Percentiles rank a stretch among this genome's conserved stretches.
Conservation (phyloP, 768 basidiomycete genomes). For the Clavaria fumosa region DNA sequence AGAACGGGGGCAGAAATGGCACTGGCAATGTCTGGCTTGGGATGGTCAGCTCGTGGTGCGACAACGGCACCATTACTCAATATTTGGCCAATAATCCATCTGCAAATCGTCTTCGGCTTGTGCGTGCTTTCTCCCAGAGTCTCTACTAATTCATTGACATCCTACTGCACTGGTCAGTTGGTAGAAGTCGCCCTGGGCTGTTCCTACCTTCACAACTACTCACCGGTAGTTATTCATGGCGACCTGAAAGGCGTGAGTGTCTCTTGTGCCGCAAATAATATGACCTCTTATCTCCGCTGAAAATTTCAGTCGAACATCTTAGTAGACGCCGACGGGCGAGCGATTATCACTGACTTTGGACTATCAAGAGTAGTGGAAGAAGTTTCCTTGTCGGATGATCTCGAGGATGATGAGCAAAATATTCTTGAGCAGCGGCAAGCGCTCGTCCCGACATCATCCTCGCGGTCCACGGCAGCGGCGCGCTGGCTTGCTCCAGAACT, state of each 20-base stretch:
- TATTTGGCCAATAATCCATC: slow-evolving; percentile 30
- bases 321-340: too few relatives aligned
- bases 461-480: slow-evolving; percentile 32
- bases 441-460: slow-evolving; percentile 27
- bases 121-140: slow-evolving; percentile 12
- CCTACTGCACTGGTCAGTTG: slow-evolving; percentile 21
- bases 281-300: slow-evolving; percentile 30
- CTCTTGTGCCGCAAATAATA: not conserved
- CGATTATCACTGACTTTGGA: slow-evolving; percentile 49
- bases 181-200: slow-evolving; percentile 38
- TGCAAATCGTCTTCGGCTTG: slow-evolving; percentile 32
- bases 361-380: slow-evolving; percentile 43
- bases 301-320: slow-evolving; percentile 37
- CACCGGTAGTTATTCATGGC: too few relatives aligned
- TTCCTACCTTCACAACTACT: too few relatives aligned
- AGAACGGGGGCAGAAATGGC: too few relatives aligned
- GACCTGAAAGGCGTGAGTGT: slow-evolving; percentile 43
- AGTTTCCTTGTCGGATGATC: slow-evolving; percentile 24
- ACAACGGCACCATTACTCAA: slow-evolving; percentile 37
- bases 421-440: too few relatives aligned
- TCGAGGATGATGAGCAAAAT: too few relatives aligned
- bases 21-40: too few relatives aligned
- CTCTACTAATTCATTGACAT: slow-evolving; percentile 9
- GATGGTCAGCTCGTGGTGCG: slow-evolving; percentile 54
- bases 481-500: slow-evolving; percentile 48